Conservation (phyloP, 2,329 filamentous ascomycete species). For the Colletotrichum siamense region DNA sequence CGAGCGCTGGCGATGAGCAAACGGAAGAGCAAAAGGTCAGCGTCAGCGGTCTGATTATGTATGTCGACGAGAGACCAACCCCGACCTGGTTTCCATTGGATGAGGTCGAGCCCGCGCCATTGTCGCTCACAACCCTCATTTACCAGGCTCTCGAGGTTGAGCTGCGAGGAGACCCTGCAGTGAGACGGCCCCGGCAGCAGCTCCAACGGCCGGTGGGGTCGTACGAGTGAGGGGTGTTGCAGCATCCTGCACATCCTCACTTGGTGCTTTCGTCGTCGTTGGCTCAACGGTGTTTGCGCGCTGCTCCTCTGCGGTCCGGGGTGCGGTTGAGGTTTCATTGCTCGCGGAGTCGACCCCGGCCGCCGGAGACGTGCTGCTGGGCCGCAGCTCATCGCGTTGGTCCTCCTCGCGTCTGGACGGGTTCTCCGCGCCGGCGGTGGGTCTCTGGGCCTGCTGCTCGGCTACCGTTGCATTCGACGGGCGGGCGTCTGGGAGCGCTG, state of each 20-base stretch:
- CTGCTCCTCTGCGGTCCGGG: background rate
- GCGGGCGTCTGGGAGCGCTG: background rate
- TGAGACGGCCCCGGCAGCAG: background rate
- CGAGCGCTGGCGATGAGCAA: background rate
- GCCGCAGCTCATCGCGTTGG: background rate
- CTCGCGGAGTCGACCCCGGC: background rate
- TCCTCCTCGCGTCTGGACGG: background rate
- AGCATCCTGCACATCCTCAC: background rate
- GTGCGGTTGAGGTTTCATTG: background rate
- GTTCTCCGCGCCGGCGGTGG: background rate
- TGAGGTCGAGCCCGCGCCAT: background rate
- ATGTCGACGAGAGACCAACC: background rate
- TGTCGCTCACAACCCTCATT: background rate
- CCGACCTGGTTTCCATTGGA: background rate
- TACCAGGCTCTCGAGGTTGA: background rate
- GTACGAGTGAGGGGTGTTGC: background rate
- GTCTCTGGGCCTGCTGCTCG: background rate
- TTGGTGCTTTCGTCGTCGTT: background rate
- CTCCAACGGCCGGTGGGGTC: background rate
- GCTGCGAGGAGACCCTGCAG: background rate
- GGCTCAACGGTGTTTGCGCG: background rate
- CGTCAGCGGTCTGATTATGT: background rate
- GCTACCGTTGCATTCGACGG: background rate
- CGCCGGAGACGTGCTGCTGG: background rate
- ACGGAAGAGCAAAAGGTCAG: background rate